Base-by-base conservation (phyloP, 192 early-diverging fungal species). In the Kappamyces sp. region DNA sequence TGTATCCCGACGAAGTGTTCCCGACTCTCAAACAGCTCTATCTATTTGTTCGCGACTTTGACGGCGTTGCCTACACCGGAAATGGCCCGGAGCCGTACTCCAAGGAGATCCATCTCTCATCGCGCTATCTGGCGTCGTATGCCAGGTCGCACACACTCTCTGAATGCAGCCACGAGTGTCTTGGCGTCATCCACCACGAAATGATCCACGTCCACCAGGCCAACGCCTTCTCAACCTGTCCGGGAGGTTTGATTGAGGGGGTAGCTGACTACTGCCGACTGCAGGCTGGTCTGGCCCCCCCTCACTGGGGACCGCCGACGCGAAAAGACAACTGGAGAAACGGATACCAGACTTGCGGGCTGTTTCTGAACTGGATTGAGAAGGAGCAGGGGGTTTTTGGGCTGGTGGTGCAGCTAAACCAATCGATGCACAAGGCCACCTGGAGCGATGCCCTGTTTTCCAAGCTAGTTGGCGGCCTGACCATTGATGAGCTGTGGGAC, bases 241-340 rank as follows among this genome's bases (percentile, higher is more conserved):
- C 69, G 23, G 51, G 55, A 37, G 68, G 74, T 47, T 48, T 78
- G 34, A 47, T 70, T 6, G 76, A 78, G 52, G 76, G 76, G 5
- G 52, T 78, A 47, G 75, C 75, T 9, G 76, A 78, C 54, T 75
- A 52, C 37, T 63, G 75, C 31, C 59, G 76, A 2, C 46, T 78
- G 32, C 39, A 52, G 8, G 51, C 55, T 0, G 68, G 66, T 3
- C 62, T 42, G 9, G 61, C 40, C 3, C 62, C 76, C 32, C 48
- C 42, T 40, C 71, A 74, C 57, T 78, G 76, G 76, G 31, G 35
- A 32, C 42, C 50, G 5, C 32, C 6, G 0, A 44, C 39, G 8
- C 35, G 34, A 35, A 66, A 64, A 0, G 62, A 59, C 3, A 57
- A 44, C 32, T 75, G 73, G 71, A 62, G 62, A 12, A 62, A 59